Base-by-base conservation (phyloP, 345 rosid species). In the Pugionium dolabratum region DNA sequence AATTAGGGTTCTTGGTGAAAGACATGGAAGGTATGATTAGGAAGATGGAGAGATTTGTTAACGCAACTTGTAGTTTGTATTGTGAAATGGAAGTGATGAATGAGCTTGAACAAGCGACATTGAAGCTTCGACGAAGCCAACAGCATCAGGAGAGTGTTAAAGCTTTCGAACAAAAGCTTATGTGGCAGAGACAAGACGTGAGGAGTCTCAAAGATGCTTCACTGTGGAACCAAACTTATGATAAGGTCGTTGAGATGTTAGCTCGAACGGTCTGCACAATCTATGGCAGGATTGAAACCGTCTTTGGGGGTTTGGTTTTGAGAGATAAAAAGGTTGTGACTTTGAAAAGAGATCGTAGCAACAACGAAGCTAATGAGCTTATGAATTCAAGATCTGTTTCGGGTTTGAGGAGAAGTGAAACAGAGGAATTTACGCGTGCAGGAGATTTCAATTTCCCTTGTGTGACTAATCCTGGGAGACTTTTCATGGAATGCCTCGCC, bases 151-250 rank as follows among this genome's bases (percentile, higher is more conserved):
- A 83, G 78, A 90, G 90, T 60, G 78, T 82, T 35, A 87, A 87
- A 11, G 95, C 95, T 10, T 90, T 86, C 25, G 92, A 93, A 77
- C 99, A 93, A 90, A 93, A 90, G 69, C 70, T 90, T 71, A 74
- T 85, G 75, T 93, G 98, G 98, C 98, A 93, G 84, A 93, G 69
- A 74, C 97, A 93, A 65, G 97, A 93, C 9, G 95, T 93, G 54
- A 81, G 71, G 79, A 92, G 89, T 79, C 89, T 93, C 36, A 84
- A 83, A 81, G 97, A 93, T 58, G 78, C 86, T 72, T 90, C 98
- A 0, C 81, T 93, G 39, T 93, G 99, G 99, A 90, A 75, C 49
- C 95, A 90, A 70, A 88, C 89, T 9, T 86, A 72, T 71, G 99
- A 93, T 77, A 93, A 93, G 75, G 89, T 83, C 29, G 96, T 93